Base-by-base conservation (phyloP, 768 basidiomycete species). In the Suillus ampliporus region DNA sequence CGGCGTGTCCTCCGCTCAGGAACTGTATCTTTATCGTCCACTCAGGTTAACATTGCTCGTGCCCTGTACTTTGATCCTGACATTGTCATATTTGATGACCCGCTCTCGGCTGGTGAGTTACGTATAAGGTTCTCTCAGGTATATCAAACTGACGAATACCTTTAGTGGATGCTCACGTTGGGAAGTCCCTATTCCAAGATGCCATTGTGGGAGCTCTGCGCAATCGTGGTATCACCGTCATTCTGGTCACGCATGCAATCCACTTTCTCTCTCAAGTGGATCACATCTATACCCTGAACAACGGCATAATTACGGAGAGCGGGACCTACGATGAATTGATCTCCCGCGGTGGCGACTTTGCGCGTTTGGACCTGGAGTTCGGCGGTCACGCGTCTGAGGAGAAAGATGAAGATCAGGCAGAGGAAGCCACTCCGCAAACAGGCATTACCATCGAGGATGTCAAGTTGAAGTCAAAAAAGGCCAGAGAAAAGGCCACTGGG, bases 151-250 rank as follows among this genome's bases (percentile, higher is more conserved):
- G 11, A 9, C 6, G 9, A 34, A 31, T 35, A 37, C 8, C 4
- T 8, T 17, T 34, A 86, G 87, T 91, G 54, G 90, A 91, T 69
- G 89, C 89, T 1, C 89, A 92, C 68, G 90, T 92, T 54, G 89
- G 89, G 1, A 84, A 85, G 67, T 78, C 85, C 17, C 78, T 92
- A 2, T 91, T 92, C 71, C 79, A 85, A 46, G 81, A 85, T 58
- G 89, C 87, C n/a, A 87, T 91, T 67, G 65, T 86, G 13, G 78
- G 79, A 15, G 76, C 76, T 0, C 79, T 85, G 2, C 76, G 79
- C 23, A 69, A 67, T 37, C 70, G 68, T 65, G 83, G 84, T 35
- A 82, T 84, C 72, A 84, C 84, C 1, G 80, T 84, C 57, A 73
- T 86, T 23, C 74, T 86, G 15, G 85, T 86, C 54, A 86, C 85